A percentile compares a stretch with the other conserved stretches of the same genome.
phyloP scores from a whole-genome alignment of 768 basidiomycete genomes.

The Serendipita sp. region DNA sequence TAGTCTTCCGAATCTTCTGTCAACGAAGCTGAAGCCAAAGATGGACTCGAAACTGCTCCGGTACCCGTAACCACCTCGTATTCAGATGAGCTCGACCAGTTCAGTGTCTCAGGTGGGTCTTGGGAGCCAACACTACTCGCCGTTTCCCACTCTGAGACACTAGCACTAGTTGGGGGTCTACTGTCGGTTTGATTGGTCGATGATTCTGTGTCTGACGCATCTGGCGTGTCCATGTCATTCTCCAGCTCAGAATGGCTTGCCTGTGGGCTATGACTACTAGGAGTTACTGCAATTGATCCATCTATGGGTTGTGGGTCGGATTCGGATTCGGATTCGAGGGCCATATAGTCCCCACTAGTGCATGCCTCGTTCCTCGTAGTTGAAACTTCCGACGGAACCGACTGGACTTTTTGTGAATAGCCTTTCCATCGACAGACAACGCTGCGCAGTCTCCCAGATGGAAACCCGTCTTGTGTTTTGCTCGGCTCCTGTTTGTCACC shows the following conservation, averaged over 20 bases:
- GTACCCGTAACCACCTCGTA: neutral
- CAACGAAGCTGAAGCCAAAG: neutral
- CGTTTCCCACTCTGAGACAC: too few species aligned
- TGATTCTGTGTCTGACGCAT: too few species aligned
- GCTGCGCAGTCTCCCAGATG: neutral
- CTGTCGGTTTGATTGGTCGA: too few species aligned
- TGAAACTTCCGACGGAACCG: neutral
- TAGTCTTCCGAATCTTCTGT: neutral
- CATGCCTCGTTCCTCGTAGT: too few species aligned
- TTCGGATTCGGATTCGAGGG: too few species aligned
- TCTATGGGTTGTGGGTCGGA: too few species aligned
- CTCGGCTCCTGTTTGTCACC: neutral
- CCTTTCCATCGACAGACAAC: neutral
- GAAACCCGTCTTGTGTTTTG: neutral
- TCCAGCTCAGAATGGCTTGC: too few species aligned
- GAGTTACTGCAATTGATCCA: too few species aligned
- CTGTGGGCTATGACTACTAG: too few species aligned
- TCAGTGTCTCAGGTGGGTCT: neutral
- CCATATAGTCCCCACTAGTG: too few species aligned
- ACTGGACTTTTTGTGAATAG: neutral
- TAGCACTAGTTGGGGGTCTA: too few species aligned
- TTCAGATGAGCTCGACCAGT: neutral
- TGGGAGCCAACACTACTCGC: neutral
- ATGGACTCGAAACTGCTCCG: neutral
- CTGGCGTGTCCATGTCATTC: too few species aligned